A percentile compares a stretch with the other conserved stretches of the same genome.
Conservation (phyloP, 2,329 filamentous ascomycete genomes). For the Sporothrix luriei region DNA sequence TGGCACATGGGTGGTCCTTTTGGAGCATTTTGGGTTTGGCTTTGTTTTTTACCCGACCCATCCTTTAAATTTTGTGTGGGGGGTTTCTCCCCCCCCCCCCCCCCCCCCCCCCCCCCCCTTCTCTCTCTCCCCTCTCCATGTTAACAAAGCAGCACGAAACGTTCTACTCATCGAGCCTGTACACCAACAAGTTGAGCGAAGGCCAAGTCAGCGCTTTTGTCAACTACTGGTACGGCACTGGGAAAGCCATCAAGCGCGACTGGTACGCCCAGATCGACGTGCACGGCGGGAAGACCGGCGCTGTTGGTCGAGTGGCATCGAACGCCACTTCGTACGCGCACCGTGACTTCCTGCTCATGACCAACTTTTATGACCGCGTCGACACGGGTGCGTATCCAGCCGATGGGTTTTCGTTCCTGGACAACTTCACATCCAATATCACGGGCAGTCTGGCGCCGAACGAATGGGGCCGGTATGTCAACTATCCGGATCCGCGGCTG, state of each 20-base stretch:
- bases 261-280: constrained; percentile 51
- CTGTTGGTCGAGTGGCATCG: constrained; percentile 41
- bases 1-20: too few relatives aligned
- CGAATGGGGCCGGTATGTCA: constrained; percentile 48
- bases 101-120: too few relatives aligned
- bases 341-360: constrained; percentile 53
- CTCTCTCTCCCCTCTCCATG: background rate
- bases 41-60: too few relatives aligned
- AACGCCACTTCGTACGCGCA: constrained; percentile 47
- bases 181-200: constrained; percentile 45
- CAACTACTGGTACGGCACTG: constrained; percentile 47
- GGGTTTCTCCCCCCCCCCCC: too few relatives aligned
- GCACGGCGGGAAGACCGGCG: constrained; percentile 48
- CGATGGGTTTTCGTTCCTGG: constrained; percentile 43
- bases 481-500: constrained; percentile 47
- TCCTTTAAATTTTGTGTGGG: too few relatives aligned
- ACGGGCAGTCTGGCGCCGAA: constrained; percentile 39
- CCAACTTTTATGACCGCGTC: constrained; percentile 52
- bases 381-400: constrained; percentile 42
- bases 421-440: constrained; percentile 44
- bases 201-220: constrained; percentile 45
- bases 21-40: too few relatives aligned
- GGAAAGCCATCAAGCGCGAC: constrained; percentile 44
- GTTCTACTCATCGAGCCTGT: constrained; percentile 49
- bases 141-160: constrained; percentile 44